Evolutionary conservation across 139 green algal genomes (phyloP), one percentile per base, ranked within the genome.

Genomic region (Monoraphidium neglectum): DNA sequence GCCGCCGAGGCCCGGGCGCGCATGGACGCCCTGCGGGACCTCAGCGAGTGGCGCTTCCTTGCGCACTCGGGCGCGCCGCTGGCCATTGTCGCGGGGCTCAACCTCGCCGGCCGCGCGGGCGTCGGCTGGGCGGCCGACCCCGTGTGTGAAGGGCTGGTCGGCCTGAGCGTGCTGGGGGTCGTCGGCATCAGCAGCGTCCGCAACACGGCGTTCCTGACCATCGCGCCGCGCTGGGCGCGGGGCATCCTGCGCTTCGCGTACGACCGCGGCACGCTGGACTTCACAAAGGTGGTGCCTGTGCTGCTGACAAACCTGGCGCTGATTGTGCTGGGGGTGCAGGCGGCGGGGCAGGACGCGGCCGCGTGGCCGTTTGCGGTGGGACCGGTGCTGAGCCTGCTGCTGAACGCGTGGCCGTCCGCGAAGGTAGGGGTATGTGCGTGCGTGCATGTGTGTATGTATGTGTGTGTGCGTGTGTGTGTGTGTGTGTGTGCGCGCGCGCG

Each of bases 31-130:
- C 65, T 72, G 8, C 65, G 54, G 26, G 65, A 72, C 36, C 65
- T 72, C 5, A 72, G 65, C 38, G 54, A 72, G 38, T 72, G 65
- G 65, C 65, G 65, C 65, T 72, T 72, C 65, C 65, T 72, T 28
- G 65, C 65, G 40, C 65, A 72, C 65, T 72, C 65, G 4, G 65
- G 65, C 38, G 65, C 65, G 6, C 65, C 65, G 18, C 26, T 72
- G 24, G 65, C 65, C 6, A 36, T 72, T 21, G 28, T 72, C 13
- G 65, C 65, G 5, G 65, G 65, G 1, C 38, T 72, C 0, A 72
- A 72, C 37, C 53, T 72, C 36, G 65, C 65, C 28, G 65, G 65
- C 2, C 24, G 65, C 18, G 65, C 65, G 6, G 65, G 65, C 16
- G 37, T 72, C 2, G 65, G 54, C 36, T 72, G 65, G 65, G 65